phyloP scores from a whole-genome alignment of 441 rosid genomes.

The Populus tomentosa region DNA sequence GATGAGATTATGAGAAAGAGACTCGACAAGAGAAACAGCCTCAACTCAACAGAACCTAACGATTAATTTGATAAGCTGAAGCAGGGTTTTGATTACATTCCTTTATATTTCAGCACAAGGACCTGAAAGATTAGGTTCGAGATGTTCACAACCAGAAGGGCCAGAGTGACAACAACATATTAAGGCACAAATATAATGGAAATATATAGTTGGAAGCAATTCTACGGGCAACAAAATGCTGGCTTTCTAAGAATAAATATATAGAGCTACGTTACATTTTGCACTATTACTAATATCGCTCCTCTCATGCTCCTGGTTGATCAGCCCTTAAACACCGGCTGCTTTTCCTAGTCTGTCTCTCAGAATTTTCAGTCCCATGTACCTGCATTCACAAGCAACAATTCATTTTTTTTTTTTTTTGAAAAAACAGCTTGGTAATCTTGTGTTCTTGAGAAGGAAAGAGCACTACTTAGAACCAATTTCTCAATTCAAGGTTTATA shows the following conservation, averaged over 20 bases:
- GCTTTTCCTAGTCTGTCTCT: slow-evolving; percentile 66
- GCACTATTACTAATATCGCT: slow-evolving; percentile 8
- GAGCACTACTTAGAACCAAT: not conserved
- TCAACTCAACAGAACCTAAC: not conserved
- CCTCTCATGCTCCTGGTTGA: slow-evolving; percentile 13
- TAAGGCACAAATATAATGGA: not conserved
- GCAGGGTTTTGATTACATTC: not conserved
- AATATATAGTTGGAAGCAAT: not conserved
- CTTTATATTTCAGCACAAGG: not conserved
- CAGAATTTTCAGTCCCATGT: slow-evolving; percentile 87
- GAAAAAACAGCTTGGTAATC: not conserved
- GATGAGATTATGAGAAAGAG: not conserved
- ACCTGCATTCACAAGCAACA: slow-evolving; percentile 45
- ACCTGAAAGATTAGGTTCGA: not conserved
- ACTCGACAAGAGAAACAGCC: not conserved
- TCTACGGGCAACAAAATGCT: slow-evolving; percentile 15
- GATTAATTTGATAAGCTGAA: not conserved
- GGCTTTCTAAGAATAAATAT: slow-evolving; percentile 18
- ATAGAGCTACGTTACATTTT: slow-evolving; percentile 9
- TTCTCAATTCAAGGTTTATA: not conserved
- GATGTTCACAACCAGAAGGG: not conserved
- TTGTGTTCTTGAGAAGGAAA: not conserved
- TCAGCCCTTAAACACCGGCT: slow-evolving; percentile 41
- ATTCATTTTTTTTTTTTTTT: not conserved
- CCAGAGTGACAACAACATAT: not conserved